A percentile compares a stretch with the other conserved stretches of the same genome.
phyloP scores from a whole-genome alignment of 2,329 filamentous ascomycete species.

The Helicocarpus griseus region DNA sequence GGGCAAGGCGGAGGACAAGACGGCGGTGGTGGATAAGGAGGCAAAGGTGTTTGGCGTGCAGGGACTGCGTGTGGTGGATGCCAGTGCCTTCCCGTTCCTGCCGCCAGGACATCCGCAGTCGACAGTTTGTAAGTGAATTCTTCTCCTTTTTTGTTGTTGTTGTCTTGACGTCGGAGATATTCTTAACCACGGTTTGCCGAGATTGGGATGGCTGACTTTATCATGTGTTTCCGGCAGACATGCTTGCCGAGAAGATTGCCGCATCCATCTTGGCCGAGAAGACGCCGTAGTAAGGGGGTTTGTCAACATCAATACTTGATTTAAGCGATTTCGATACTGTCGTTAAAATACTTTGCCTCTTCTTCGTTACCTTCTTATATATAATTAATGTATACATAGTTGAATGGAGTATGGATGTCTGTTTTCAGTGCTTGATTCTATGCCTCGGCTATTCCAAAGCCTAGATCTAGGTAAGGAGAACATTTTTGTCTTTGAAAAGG shows the following conservation, averaged over 20 bases:
- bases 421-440: too few species aligned
- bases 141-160: not conserved
- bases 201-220: not conserved
- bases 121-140: slow-evolving; percentile 28
- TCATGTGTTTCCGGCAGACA: slow-evolving; percentile 20
- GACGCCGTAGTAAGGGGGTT: too few species aligned
- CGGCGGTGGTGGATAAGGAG: slow-evolving; percentile 25
- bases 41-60: slow-evolving; percentile 22
- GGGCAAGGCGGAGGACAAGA: slow-evolving; percentile 22
- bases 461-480: too few species aligned
- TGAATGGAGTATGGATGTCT: too few species aligned
- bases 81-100: slow-evolving; percentile 24
- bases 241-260: slow-evolving; percentile 36
- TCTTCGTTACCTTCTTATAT: too few species aligned
- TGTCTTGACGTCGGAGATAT: not conserved
- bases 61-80: slow-evolving; percentile 27
- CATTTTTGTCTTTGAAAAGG: too few species aligned
- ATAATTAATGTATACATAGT: too few species aligned
- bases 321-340: too few species aligned
- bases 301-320: too few species aligned
- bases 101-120: slow-evolving; percentile 35
- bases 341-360: too few species aligned
- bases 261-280: slow-evolving; percentile 6
- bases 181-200: too few species aligned
- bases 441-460: too few species aligned